Evolutionary conservation across 768 basidiomycete species (phyloP), one percentile per base, ranked within the genome.

Genomic region (Rhizopogon vulgaris): DNA sequence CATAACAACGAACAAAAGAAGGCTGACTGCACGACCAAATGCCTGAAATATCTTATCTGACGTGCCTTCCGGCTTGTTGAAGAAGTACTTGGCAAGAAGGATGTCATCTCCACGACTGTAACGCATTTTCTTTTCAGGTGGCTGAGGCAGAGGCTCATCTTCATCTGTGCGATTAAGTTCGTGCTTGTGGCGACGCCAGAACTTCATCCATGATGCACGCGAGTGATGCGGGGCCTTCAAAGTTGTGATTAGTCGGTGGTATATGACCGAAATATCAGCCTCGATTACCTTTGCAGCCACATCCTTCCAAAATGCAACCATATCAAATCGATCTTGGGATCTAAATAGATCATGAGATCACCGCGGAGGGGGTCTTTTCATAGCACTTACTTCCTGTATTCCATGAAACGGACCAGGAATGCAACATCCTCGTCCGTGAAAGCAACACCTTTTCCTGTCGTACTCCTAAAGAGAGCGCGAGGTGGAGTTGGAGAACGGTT

Each of bases 121-220:
- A 15, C 90, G 81, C 83, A 87, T 83, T 68, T 93, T 90, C 75
- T 93, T 93, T 60, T 88, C 86, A 0, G 90, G 88, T 3, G 84
- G 85, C 24, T 77, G 76, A 5, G 89, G 88, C 11, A 87, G 70
- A 1, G 86, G 85, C 10, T 82, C 86, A 53, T 86, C 85, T 1
- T 70, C 73, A n/a, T 83, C 82, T 3, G 74, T 72, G 52, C 78
- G 79, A 48, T 84, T 76, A 36, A 90, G 70, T 59, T 93, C 90
- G 59, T 93, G 90, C 58, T 89, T 90, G 65, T 93, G 90, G 51
- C 90, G 75, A 14, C 90, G 78, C 81, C 89, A 93, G 67, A 84
- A 93, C 68, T 93, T 93, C 88, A 93, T 90, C 90, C 90, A 93
- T 6, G 90, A 93, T 42, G 90, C 90, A 36, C 89, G 83, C 24